These are phyloP conservation scores for Coniochaeta hoffmannii DNA, from an alignment of 2,329 filamentous ascomycete species.

Conservation along the genomic window DNA sequence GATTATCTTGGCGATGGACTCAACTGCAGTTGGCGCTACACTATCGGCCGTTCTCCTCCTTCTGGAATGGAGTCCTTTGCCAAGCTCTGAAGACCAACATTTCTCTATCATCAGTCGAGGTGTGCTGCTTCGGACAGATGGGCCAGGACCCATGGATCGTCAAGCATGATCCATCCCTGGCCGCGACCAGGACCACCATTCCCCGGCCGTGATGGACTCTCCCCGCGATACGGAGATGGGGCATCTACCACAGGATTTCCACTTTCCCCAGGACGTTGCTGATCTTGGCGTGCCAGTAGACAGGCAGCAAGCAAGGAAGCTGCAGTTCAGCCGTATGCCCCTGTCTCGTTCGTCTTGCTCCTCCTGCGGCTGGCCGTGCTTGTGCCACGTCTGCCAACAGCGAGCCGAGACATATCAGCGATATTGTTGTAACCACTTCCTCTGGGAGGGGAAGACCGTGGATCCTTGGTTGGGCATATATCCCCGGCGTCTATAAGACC, in stretches of 20 bases:
- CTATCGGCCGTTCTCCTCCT: background rate
- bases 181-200: background rate
- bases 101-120: background rate
- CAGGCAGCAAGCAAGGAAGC: background rate
- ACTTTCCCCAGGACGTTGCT: background rate
- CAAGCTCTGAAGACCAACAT: background rate
- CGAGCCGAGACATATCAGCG: background rate
- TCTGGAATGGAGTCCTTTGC: background rate
- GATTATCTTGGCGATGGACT: background rate
- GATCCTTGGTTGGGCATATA: background rate
- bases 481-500: background rate
- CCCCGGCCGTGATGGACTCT: background rate
- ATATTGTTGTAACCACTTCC: slow-evolving; percentile 1
- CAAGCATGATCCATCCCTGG: background rate
- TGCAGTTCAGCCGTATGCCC: background rate
- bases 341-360: background rate
- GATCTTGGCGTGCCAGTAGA: background rate
- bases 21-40: background rate
- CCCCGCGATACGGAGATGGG: background rate
- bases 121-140: background rate
- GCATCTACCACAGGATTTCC: background rate
- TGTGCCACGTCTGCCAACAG: slow-evolving; percentile 1
- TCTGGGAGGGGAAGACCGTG: background rate
- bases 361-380: background rate
- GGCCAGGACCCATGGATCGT: background rate